Conservation (phyloP, 257 asterid genomes). For the Gentiana straminea region DNA sequence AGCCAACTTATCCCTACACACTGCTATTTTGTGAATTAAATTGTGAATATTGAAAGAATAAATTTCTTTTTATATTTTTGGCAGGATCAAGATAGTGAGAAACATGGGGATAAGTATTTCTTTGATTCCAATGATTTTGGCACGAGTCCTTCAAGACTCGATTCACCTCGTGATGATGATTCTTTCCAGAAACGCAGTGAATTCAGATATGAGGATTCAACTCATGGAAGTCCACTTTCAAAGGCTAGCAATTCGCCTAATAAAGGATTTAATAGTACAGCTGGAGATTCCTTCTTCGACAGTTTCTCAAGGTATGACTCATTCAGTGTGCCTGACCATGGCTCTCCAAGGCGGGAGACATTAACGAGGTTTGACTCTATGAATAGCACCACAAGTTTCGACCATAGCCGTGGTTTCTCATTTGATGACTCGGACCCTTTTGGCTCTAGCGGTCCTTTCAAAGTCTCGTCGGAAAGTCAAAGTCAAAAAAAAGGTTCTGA, state of each 20-base stretch:
- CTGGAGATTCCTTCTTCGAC: slow-evolving; percentile 52
- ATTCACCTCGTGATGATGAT: slow-evolving; percentile 43
- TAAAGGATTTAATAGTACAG: slow-evolving; percentile 43
- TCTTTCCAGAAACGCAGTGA: slow-evolving; percentile 49
- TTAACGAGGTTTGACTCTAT: slow-evolving; percentile 78
- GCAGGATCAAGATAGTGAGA: slow-evolving; percentile 62
- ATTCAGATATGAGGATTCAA: slow-evolving; percentile 67
- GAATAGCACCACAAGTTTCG: slow-evolving; percentile 53
- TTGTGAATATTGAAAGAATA: too few relatives aligned
- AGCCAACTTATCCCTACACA: too few relatives aligned
- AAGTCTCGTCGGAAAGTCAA: slow-evolving; percentile 59
- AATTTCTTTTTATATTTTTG: slow-evolving; percentile 3
- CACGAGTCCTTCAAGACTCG: slow-evolving; percentile 55
- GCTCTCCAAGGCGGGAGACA: slow-evolving; percentile 45
- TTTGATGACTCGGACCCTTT: slow-evolving; percentile 88
- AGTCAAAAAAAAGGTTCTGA: slow-evolving; percentile 40
- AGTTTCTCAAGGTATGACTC: slow-evolving; percentile 80
- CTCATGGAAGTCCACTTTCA: slow-evolving; percentile 61
- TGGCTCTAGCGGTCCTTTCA: slow-evolving; percentile 82
- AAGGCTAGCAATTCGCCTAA: slow-evolving; percentile 55
- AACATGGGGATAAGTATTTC: slow-evolving; percentile 60
- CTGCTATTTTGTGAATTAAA: too few relatives aligned
- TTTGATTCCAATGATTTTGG: slow-evolving; percentile 65
- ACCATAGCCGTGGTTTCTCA: slow-evolving; percentile 53
- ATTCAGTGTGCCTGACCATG: slow-evolving; percentile 40